A percentile compares a stretch with the other conserved stretches of the same genome.
Evolutionary conservation across 371 early-diverging fungal genomes (phyloP).

Genomic region (Apophysomyces trapeziformis): DNA sequence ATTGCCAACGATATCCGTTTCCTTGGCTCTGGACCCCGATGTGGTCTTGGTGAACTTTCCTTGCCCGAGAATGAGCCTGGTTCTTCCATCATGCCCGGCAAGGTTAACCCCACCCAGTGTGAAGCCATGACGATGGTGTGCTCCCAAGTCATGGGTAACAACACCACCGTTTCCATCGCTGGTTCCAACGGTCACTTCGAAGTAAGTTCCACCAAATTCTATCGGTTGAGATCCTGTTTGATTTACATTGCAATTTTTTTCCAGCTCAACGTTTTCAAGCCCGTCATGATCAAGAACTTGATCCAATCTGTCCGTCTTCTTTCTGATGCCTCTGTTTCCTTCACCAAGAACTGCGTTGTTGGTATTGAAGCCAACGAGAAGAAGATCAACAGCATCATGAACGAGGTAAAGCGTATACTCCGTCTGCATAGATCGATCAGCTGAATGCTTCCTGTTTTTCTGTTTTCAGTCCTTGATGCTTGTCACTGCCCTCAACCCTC

Average conservation of each 20-base stretch:
- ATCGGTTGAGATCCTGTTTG: background rate
- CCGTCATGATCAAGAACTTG: constrained; percentile 88
- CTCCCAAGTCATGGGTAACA: constrained; percentile 90
- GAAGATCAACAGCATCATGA: constrained; percentile 73
- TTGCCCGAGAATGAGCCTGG: constrained; percentile 94
- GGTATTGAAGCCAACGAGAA: constrained; percentile 84
- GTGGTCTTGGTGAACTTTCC: constrained; percentile 85
- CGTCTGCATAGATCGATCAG: too few species aligned
- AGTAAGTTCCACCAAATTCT: constrained; percentile 18
- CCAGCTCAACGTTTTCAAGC: constrained; percentile 90
- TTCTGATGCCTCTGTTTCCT: constrained; percentile 78
- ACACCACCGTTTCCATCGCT: constrained; percentile 79
- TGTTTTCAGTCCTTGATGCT: constrained; percentile 70
- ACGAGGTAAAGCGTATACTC: constrained; percentile 40
- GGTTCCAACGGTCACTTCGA: constrained; percentile 92
- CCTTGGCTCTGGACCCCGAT: constrained; percentile 89
- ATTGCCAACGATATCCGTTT: constrained; percentile 92
- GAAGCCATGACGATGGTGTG: constrained; percentile 95
- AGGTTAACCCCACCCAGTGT: constrained; percentile 93
- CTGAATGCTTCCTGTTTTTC: background rate
- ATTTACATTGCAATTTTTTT: background rate
- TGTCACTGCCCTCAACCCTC: constrained; percentile 88
- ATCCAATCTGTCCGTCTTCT: constrained; percentile 80
- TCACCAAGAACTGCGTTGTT: constrained; percentile 83
- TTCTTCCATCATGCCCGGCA: constrained; percentile 93